These are phyloP conservation scores for Coemansia sp. DNA, from an alignment of 192 early-diverging fungal species.

Conservation along the genomic window DNA sequence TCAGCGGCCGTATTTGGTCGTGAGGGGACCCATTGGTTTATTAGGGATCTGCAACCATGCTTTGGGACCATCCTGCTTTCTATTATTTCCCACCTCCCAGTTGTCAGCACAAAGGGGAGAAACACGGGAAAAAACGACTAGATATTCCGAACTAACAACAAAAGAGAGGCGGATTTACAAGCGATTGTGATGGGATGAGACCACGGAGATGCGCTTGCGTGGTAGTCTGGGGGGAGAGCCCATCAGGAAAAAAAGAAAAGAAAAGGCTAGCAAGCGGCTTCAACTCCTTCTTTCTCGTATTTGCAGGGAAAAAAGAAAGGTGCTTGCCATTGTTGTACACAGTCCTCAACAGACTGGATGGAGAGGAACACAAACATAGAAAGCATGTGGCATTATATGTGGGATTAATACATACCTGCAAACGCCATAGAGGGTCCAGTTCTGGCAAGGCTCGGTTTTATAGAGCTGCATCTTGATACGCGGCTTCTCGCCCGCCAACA, in stretches of 20 bases:
- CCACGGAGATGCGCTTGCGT: background rate
- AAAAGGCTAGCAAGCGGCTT: too few relatives aligned
- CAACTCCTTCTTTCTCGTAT: background rate
- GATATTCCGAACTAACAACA: background rate
- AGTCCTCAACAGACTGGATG: background rate
- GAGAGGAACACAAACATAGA: background rate
- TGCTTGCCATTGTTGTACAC: background rate
- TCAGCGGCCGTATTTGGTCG: too few relatives aligned
- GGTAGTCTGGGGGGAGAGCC: too few relatives aligned
- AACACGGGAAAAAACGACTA: background rate
- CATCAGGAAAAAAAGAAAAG: too few relatives aligned
- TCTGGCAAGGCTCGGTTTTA: constrained; percentile 78
- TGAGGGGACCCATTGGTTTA: background rate
- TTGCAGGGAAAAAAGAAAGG: background rate
- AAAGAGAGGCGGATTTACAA: background rate
- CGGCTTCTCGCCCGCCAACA: constrained; percentile 24
- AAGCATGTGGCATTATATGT: too few relatives aligned
- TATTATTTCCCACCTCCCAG: background rate
- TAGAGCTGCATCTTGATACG: constrained; percentile 60
- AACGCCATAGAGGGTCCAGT: constrained; percentile 42
- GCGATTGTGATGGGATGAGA: background rate
- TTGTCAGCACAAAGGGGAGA: constrained; percentile 1
- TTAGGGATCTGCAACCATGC: constrained; percentile 11
- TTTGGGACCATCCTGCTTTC: constrained; percentile 1
- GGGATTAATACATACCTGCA: constrained; percentile 56